phyloP scores from a whole-genome alignment of 2,329 filamentous ascomycete genomes.

The Neoarthrinium moseri region DNA sequence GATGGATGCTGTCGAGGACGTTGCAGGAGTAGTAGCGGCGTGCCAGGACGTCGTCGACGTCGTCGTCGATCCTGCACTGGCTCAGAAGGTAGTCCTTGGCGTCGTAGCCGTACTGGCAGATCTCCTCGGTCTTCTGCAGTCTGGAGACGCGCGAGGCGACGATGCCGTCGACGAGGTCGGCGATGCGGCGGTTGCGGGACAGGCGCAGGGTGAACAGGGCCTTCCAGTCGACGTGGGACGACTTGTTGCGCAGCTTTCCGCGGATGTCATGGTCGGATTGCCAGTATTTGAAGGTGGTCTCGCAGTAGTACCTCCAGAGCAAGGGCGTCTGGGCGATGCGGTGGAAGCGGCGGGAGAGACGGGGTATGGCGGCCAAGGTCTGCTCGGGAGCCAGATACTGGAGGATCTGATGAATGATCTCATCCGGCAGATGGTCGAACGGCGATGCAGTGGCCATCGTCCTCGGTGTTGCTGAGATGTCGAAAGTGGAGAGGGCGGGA shows the following conservation, averaged over 20 bases:
- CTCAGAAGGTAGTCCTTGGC: slow-evolving; percentile 79
- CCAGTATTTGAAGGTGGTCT: slow-evolving; percentile 72
- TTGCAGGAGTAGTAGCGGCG: slow-evolving; percentile 72
- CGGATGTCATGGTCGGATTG: slow-evolving; percentile 60
- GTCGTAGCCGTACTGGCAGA: slow-evolving; percentile 77
- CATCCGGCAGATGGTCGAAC: slow-evolving; percentile 66
- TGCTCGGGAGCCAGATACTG: slow-evolving; percentile 58
- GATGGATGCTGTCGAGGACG: slow-evolving; percentile 76
- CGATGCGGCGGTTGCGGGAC: slow-evolving; percentile 49
- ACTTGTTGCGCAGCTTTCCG: slow-evolving; percentile 51
- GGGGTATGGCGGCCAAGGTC: slow-evolving; percentile 45
- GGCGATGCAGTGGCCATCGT: slow-evolving; percentile 25
- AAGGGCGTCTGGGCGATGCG: slow-evolving; percentile 68
- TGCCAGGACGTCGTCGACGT: slow-evolving; percentile 72
- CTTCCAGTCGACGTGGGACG: slow-evolving; percentile 72
- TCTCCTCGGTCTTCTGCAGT: slow-evolving; percentile 65
- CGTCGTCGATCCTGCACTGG: slow-evolving; percentile 59
- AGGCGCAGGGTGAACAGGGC: slow-evolving; percentile 59
- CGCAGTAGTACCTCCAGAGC: slow-evolving; percentile 79
- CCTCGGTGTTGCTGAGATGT: neutral
- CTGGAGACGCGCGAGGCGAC: slow-evolving; percentile 69
- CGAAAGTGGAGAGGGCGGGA: neutral
- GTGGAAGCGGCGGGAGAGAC: slow-evolving; percentile 62
- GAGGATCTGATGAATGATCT: slow-evolving; percentile 80
- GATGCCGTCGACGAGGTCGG: slow-evolving; percentile 62